These are phyloP conservation scores for Cornus florida DNA, from an alignment of 148 eudicot genomes.

Conservation along the genomic window DNA sequence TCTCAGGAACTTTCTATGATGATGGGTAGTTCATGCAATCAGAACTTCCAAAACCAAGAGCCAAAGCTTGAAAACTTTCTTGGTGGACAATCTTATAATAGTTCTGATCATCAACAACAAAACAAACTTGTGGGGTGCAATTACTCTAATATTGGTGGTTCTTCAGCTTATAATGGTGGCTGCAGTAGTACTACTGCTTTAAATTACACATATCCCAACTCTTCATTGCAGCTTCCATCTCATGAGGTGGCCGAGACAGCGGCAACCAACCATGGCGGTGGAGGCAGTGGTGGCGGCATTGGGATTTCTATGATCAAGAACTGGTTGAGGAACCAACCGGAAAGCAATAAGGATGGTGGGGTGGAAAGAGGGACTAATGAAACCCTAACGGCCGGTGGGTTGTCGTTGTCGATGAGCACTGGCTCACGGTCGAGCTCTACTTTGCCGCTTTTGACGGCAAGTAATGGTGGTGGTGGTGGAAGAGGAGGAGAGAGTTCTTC, in stretches of 20 bases:
- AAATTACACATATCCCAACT: slow-evolving; percentile 38
- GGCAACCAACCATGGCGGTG: background rate
- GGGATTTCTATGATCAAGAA: slow-evolving; percentile 88
- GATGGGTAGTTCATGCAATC: slow-evolving; percentile 40
- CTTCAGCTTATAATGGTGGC: slow-evolving; percentile 3
- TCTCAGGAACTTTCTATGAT: slow-evolving; percentile 36
- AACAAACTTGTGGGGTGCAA: background rate
- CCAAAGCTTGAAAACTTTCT: slow-evolving; percentile 92
- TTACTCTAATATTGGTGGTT: background rate
- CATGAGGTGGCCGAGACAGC: background rate
- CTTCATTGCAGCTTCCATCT: slow-evolving; percentile 20
- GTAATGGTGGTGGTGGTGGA: slow-evolving; percentile 32
- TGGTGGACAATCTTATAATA: slow-evolving; percentile 44
- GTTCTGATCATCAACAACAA: slow-evolving; percentile 12
- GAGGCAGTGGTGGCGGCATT: slow-evolving; percentile 9
- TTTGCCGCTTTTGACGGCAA: no score
- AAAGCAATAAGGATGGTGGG: slow-evolving; percentile 12
- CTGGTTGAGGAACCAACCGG: slow-evolving; percentile 67
- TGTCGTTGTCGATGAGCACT: slow-evolving; percentile 71
- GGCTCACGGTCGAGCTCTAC: no score
- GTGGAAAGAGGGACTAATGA: background rate
- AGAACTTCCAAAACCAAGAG: slow-evolving; percentile 34
- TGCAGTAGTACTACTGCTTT: background rate
- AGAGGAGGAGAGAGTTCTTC: slow-evolving; percentile 31
- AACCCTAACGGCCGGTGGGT: background rate